Evolutionary conservation across 1,284 basidiomycete species (phyloP), one percentile per base, ranked within the genome.

Genomic region (Sparassis latifolia): DNA sequence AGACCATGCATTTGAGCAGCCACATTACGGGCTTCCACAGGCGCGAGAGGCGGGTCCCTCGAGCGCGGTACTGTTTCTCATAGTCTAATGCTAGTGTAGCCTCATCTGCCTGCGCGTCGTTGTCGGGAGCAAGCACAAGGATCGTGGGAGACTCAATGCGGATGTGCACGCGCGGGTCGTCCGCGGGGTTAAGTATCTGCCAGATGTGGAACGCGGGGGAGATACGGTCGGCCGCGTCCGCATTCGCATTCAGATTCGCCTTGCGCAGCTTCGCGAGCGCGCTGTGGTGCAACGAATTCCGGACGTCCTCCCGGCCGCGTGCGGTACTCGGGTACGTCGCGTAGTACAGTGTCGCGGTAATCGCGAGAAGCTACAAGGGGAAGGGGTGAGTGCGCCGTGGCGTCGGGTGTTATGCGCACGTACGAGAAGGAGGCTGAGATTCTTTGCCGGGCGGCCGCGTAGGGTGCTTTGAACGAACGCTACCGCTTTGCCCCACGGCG

Each of bases 121-220:
- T 47, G 47, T 74, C 68, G 10, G 76, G 73, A 45, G 73, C 74
- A 48, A 93, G 76, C 10, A 89, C 80, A 31, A 96, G 70, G 50
- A 93, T 79, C 2, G 82, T 82, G 5, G 92, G 91, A 6, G 82
- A 77, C 58, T 95, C 87, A 47, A 96, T 75, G 54, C 86, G 79
- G 47, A 98, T 66, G 61, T 92, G 86, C n/a, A 96, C 75, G 5
- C 88, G 73, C 1, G 77, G 66, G 48, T 83, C 77, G 49, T 84
- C 81, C 1, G 69, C 66, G 1, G 92, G 90, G 62, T 95, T 96
- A 41, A 97, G 69, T 1, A 80, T 72, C 48, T 83, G 82, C 94
- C 94, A 97, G 35, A 94, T 74, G 42, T 76, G 71, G 69, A 72
- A 76, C n/a, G 83, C 79, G 10, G 79, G 75, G 42, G 79, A 72